These are phyloP conservation scores for Populus ilicifolia DNA, from an alignment of 345 rosid genomes.

Conservation along the genomic window DNA sequence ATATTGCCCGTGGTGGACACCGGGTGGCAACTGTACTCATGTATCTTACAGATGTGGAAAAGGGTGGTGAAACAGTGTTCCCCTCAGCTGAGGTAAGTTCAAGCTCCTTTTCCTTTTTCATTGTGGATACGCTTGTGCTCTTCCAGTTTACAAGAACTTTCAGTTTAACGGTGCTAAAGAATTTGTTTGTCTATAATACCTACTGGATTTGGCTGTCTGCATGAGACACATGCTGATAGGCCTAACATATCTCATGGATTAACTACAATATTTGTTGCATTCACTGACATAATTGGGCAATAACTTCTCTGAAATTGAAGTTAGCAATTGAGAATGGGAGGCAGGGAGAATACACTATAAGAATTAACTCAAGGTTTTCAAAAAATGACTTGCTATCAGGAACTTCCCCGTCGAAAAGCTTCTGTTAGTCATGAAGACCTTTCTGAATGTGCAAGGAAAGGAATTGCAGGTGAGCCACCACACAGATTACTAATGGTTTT, in stretches of 20 bases:
- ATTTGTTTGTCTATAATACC: neutral
- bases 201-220: neutral
- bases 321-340: neutral
- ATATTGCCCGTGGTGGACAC: slow-evolving; percentile 94
- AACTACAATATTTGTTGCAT: neutral
- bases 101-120: neutral
- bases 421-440: slow-evolving; percentile 49
- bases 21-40: slow-evolving; percentile 79
- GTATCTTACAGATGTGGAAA: slow-evolving; percentile 81
- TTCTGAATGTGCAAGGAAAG: slow-evolving; percentile 94
- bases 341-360: neutral
- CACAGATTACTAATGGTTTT: neutral
- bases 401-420: slow-evolving; percentile 53
- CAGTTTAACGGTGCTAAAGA: neutral
- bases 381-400: slow-evolving; percentile 42
- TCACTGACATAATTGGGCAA: neutral
- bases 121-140: neutral
- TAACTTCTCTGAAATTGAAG: neutral
- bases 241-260: neutral
- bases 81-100: slow-evolving; percentile 78
- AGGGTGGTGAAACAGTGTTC: slow-evolving; percentile 97
- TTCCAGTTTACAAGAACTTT: neutral
- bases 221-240: neutral
- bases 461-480: slow-evolving; percentile 63
- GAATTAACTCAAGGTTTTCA: neutral